These are phyloP conservation scores for Sphagnum tenellum DNA, from an alignment of 225 moss, liverwort and hornwort species.

Conservation along the genomic window DNA sequence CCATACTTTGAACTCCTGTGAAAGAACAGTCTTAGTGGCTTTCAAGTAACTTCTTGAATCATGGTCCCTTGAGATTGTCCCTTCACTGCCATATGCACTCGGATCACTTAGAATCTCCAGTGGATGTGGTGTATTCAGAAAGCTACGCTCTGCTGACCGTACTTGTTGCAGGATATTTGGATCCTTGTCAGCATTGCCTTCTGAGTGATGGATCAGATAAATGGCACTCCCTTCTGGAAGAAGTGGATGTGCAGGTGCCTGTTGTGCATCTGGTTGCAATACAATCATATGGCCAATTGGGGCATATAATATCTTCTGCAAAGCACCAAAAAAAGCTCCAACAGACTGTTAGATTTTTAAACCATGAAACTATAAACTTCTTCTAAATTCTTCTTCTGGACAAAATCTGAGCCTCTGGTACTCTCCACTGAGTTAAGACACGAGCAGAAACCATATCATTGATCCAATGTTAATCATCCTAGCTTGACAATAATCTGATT, in stretches of 20 bases:
- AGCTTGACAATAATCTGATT: too few relatives aligned
- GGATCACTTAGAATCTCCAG: conserved; percentile 69
- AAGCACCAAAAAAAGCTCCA: background rate
- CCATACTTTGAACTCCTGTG: conserved; percentile 39
- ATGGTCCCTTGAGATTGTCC: conserved; percentile 52
- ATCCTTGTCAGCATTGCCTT: conserved; percentile 8
- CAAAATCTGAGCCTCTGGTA: background rate
- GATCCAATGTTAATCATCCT: too few relatives aligned
- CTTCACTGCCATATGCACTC: conserved; percentile 58
- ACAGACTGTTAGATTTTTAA: background rate
- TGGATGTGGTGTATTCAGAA: conserved; percentile 66
- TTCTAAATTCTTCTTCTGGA: too few relatives aligned
- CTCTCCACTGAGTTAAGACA: background rate
- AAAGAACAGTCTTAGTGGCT: conserved; percentile 35
- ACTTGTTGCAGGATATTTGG: conserved; percentile 43
- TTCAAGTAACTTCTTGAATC: conserved; percentile 37
- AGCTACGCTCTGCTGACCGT: conserved; percentile 58
- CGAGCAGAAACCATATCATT: too few relatives aligned
- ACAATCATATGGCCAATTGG: conserved; percentile 65
- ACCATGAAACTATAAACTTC: background rate
- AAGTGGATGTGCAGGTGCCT: conserved; percentile 50
- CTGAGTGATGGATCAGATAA: conserved; percentile 45
- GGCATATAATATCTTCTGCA: conserved; percentile 57
- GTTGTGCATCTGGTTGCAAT: conserved; percentile 51
- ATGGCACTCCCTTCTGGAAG: conserved; percentile 61